Percentiles rank a stretch among this genome's conserved stretches.
phyloP scores from a whole-genome alignment of 306 rosid species.

The Morella rubra region DNA sequence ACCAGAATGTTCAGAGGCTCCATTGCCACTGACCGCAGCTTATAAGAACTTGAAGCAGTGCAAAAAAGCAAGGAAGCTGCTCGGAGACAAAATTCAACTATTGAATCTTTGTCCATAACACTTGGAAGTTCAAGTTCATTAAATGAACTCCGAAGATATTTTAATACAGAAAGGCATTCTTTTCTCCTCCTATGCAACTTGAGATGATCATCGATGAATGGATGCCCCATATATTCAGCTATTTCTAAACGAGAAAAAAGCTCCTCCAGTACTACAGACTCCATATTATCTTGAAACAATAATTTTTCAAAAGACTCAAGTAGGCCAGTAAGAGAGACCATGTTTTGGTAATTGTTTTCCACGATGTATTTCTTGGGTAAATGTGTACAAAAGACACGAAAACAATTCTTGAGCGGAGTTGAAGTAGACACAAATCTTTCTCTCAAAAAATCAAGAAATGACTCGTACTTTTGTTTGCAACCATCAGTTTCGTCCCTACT shows the following conservation, averaged over 20 bases:
- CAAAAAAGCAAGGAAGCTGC: constrained; percentile 56
- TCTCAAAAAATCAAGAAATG: constrained; percentile 58
- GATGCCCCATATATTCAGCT: constrained; percentile 16
- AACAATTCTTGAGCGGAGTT: constrained; percentile 31
- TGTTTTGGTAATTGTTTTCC: constrained; percentile 29
- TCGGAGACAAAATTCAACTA: constrained; percentile 51
- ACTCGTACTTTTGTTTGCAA: constrained; percentile 22
- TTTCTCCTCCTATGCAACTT: constrained; percentile 34
- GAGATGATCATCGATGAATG: constrained; percentile 6
- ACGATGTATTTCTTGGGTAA: constrained; percentile 43
- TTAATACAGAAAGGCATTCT: constrained; percentile 45
- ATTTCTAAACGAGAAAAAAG: constrained; percentile 28
- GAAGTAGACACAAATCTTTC: constrained; percentile 38
- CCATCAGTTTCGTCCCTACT: constrained; percentile 13
- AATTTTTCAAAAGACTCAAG: constrained; percentile 43
- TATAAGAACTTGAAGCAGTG: constrained; percentile 67
- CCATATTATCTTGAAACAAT: constrained; percentile 36
- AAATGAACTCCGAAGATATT: constrained; percentile 38
- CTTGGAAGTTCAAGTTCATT: constrained; percentile 40
- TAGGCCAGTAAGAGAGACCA: constrained; percentile 28
- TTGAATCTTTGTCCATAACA: neutral
- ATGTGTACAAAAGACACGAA: constrained; percentile 50
- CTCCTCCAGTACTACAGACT: constrained; percentile 45
- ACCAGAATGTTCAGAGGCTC: constrained; percentile 48
- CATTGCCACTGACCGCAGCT: constrained; percentile 43